phyloP scores from a whole-genome alignment of 169 alveolate species.

The Cyclospora cayetanensis region DNA sequence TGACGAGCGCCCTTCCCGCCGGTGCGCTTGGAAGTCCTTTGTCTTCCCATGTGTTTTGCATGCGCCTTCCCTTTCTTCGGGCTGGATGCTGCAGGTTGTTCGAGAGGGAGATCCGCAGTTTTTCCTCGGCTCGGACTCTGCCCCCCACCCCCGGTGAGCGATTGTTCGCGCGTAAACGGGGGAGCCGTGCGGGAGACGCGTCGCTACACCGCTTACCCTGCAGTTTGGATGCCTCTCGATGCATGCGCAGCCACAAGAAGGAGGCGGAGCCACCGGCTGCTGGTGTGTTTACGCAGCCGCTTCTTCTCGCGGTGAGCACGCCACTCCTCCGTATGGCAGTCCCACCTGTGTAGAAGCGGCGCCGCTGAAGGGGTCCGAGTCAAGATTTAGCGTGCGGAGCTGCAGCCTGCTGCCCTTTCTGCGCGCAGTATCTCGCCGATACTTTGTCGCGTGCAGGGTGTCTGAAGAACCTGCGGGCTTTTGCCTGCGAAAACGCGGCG shows the following conservation, averaged over 20 bases:
- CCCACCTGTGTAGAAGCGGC: background rate
- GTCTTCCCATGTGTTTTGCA: background rate
- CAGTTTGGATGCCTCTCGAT: background rate
- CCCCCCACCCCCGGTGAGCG: constrained; percentile 73
- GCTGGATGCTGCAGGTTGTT: constrained; percentile 58
- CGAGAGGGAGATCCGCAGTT: constrained; percentile 72
- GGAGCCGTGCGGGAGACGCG: background rate
- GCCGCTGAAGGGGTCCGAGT: background rate
- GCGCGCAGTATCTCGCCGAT: constrained; percentile 68
- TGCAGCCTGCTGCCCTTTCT: background rate
- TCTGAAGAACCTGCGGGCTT: constrained; percentile 63
- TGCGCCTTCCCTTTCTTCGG: background rate
- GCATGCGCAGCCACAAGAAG: constrained; percentile 47
- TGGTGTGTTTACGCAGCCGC: constrained; percentile 73
- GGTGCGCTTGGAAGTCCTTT: background rate
- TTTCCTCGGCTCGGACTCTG: constrained; percentile 77
- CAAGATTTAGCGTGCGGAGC: background rate
- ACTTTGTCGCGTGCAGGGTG: constrained; percentile 61
- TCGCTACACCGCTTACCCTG: background rate
- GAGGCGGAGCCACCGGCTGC: constrained; percentile 70
- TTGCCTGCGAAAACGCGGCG: constrained; percentile 66
- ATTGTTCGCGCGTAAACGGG: background rate
- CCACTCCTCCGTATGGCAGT: background rate
- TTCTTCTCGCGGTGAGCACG: constrained; percentile 66
- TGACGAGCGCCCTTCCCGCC: too few species aligned